Percentiles rank a stretch among this genome's conserved stretches.
phyloP scores from a whole-genome alignment of 2,329 filamentous ascomycete species.

The Rugonectria rugulosa region DNA sequence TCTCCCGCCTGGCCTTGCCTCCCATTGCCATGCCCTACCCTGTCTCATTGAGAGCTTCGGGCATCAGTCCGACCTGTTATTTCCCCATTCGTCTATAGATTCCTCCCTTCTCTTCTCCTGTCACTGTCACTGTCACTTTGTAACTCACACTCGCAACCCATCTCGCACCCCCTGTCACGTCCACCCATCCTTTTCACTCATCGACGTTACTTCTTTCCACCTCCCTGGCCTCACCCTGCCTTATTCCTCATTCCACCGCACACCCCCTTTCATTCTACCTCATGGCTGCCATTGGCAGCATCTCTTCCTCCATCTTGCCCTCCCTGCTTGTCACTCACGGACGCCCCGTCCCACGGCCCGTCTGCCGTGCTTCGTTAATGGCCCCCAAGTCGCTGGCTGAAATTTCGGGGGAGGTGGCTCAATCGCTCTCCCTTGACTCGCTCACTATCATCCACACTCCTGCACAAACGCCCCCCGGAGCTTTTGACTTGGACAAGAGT shows the following conservation, averaged over 20 bases:
- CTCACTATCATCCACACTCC: slow-evolving; percentile 6
- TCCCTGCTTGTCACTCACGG: slow-evolving; percentile 30
- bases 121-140: too few species aligned
- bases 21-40: too few species aligned
- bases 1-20: neutral
- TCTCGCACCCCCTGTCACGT: slow-evolving; percentile 2
- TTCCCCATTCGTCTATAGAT: slow-evolving; percentile 1
- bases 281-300: slow-evolving; percentile 21
- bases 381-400: slow-evolving; percentile 32
- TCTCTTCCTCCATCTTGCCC: neutral
- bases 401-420: slow-evolving; percentile 8
- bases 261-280: slow-evolving; percentile 22
- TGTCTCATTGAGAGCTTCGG: neutral
- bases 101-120: neutral
- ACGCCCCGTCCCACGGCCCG: slow-evolving; percentile 34
- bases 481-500: slow-evolving; percentile 2
- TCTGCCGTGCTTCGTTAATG: slow-evolving; percentile 37
- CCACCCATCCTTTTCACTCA: slow-evolving; percentile 29
- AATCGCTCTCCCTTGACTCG: neutral
- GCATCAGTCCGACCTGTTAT: slow-evolving; percentile 3
- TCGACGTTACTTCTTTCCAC: slow-evolving; percentile 39
- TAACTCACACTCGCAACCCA: neutral
- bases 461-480: slow-evolving; percentile 25
- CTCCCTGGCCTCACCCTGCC: slow-evolving; percentile 18
- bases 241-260: slow-evolving; percentile 9